Percentiles rank a stretch among this genome's conserved stretches.
phyloP scores from a whole-genome alignment of 2,329 filamentous ascomycete species.

The Malbranchea cinnamomea region DNA sequence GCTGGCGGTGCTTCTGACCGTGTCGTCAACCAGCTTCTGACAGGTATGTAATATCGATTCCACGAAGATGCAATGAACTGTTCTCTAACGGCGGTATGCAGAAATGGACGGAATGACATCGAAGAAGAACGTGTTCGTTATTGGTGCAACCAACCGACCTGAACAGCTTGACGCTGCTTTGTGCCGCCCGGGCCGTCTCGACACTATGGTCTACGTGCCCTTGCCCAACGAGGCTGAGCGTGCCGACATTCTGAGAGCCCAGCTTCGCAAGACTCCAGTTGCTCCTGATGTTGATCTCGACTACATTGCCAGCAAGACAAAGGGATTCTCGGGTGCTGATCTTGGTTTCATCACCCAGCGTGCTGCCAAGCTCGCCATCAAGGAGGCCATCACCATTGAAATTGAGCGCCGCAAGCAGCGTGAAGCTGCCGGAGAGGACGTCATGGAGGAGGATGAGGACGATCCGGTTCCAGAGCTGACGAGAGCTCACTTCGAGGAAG shows the following conservation, averaged over 20 bases:
- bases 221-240: conserved; percentile 85
- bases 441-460: conserved; percentile 71
- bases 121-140: conserved; percentile 99
- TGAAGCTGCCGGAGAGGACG: conserved; percentile 63
- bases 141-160: conserved; percentile 94
- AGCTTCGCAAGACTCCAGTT: conserved; percentile 96
- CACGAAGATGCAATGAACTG: conserved; percentile 2
- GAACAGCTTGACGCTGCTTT: conserved; percentile 97
- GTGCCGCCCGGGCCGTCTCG: conserved; percentile 95
- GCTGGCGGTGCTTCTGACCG: conserved; percentile 96
- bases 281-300: conserved; percentile 71
- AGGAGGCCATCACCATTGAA: conserved; percentile 78
- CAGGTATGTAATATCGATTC: conserved; percentile 52
- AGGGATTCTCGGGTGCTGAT: conserved; percentile 99
- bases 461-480: conserved; percentile 94
- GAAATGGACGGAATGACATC: conserved; percentile 99
- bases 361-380: conserved; percentile 98
- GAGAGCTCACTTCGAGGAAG: conserved; percentile 95
- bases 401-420: conserved; percentile 84
- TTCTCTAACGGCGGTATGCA: conserved; percentile 21
- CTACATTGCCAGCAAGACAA: conserved; percentile 91
- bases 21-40: conserved; percentile 98
- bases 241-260: conserved; percentile 78
- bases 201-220: conserved; percentile 96
- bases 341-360: conserved; percentile 97